These are phyloP conservation scores for Talaromyces borbonicus DNA, from an alignment of 495 filamentous ascomycete genomes.

Conservation along the genomic window DNA sequence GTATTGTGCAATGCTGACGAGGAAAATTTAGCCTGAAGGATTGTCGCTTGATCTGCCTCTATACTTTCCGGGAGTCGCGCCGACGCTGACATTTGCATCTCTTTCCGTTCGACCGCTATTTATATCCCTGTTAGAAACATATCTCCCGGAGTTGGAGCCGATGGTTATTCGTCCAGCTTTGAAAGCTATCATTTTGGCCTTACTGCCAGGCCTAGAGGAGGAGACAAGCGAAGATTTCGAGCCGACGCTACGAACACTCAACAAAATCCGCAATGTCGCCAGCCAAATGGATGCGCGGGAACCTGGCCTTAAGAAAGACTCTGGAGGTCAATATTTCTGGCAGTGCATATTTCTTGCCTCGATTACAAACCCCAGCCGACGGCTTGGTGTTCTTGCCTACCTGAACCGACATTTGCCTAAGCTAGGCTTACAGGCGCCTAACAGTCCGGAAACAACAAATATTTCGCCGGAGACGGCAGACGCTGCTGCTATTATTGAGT, in stretches of 20 bases:
- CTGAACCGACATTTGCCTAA: constrained; percentile 69
- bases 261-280: constrained; percentile 63
- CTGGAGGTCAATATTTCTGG: constrained; percentile 87
- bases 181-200: constrained; percentile 74
- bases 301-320: constrained; percentile 39
- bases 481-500: constrained; percentile 43
- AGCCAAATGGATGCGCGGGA: constrained; percentile 34
- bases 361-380: constrained; percentile 75
- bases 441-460: constrained; percentile 18
- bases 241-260: constrained; percentile 65
- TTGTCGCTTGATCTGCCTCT: constrained; percentile 72
- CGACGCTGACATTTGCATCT: constrained; percentile 87
- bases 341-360: constrained; percentile 92
- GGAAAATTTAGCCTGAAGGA: constrained; percentile 45
- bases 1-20: too few species aligned
- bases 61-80: constrained; percentile 81
- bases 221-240: constrained; percentile 97
- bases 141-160: constrained; percentile 62
- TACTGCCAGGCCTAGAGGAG: constrained; percentile 88
- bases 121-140: constrained; percentile 70
- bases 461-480: constrained; percentile 15
- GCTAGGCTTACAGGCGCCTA: constrained; percentile 40
- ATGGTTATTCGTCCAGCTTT: constrained; percentile 70
- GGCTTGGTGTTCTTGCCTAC: constrained; percentile 81
- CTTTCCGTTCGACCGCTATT: constrained; percentile 77